Base-by-base conservation (phyloP, 345 rosid genomes). In the Eucalyptus pauciflora region DNA sequence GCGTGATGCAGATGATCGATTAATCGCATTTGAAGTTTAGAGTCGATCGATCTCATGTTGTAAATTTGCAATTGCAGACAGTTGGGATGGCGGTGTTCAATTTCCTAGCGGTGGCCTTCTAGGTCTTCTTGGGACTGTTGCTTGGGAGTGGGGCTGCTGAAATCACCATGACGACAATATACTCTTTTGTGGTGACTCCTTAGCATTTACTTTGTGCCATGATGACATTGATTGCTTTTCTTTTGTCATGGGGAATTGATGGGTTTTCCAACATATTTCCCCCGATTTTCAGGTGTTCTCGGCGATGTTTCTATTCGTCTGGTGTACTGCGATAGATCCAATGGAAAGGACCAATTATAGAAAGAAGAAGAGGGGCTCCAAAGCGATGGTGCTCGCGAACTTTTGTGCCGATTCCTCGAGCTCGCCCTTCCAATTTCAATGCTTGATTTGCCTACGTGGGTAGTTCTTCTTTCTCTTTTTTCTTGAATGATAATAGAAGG, bases 1-100 rank as follows among this genome's bases (percentile, higher is more conserved):
- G 25, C 31, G 3, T 50, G 87, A 52, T 86, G 33, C 87, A 17
- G 3, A 50, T 50, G 52, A 50, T 50, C 18, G 3, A 15, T 15
- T 18, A 50, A 50, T 50, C 52, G 1, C 52, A 50, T 50, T 50
- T 50, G 54, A 71, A 71, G 25, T 71, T 33, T 33, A 71, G 25
- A 33, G 11, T 18, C 4, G 24, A 71, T 71, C 45, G 1, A 46
- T 37, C 50, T 29, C 64, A 31, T n/a, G 49, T 43, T 11, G 64
- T 86, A 9, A 17, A 43, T 90, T 76, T 91, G 60, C n/a, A 37
- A 62, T 86, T 94, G 92, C 95, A 96, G 97, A 91, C 94, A 58
- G 96, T 96, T 41, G 99, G 99, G 88, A 94, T 94, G 94, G 96
- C 93, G 51, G 90, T 97, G 22, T 98, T 93, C 91, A 91, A 94